Percentiles rank a stretch among this genome's conserved stretches.
Evolutionary conservation across 805 yeast species (phyloP).

Genomic region (Yamadazyma olivae): DNA sequence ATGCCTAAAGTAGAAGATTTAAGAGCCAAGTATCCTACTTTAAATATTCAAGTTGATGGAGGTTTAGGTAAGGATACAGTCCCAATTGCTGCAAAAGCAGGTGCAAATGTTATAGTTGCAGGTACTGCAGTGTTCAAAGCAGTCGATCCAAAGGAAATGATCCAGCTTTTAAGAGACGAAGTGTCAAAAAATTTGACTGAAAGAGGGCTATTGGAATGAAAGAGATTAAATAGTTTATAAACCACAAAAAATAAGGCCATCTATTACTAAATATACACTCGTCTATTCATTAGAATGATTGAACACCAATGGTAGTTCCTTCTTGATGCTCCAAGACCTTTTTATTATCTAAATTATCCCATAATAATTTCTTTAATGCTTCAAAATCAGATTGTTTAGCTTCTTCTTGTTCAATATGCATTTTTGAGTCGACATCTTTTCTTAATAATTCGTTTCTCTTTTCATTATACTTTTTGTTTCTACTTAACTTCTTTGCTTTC

Average conservation of each 20-base stretch:
- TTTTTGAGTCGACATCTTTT: slow-evolving; percentile 48
- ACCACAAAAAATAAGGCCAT: too few relatives aligned
- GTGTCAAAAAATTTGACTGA: slow-evolving; percentile 51
- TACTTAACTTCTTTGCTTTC: slow-evolving; percentile 71
- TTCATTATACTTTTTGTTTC: slow-evolving; percentile 71
- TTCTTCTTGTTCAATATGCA: slow-evolving; percentile 46
- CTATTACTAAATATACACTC: too few relatives aligned
- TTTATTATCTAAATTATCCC: slow-evolving; percentile 67
- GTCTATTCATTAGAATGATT: slow-evolving; percentile 40
- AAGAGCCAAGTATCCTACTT: slow-evolving; percentile 68
- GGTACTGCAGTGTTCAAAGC: slow-evolving; percentile 94
- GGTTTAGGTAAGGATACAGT: slow-evolving; percentile 88
- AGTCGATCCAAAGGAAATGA: slow-evolving; percentile 71
- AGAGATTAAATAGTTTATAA: too few relatives aligned
- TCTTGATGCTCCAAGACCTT: slow-evolving; percentile 51
- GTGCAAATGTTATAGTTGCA: slow-evolving; percentile 97
- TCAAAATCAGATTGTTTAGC: slow-evolving; percentile 26
- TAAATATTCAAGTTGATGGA: slow-evolving; percentile 95
- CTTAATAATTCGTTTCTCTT: slow-evolving; percentile 49
- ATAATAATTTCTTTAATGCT: slow-evolving; percentile 60
- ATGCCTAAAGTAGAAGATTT: slow-evolving; percentile 89
- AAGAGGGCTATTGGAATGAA: slow-evolving; percentile 40
- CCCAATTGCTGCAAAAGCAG: slow-evolving; percentile 88
- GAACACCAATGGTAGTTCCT: slow-evolving; percentile 86
- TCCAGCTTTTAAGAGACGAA: slow-evolving; percentile 59